A percentile compares a stretch with the other conserved stretches of the same genome.
These are phyloP conservation scores for Trichomonas vaginalis DNA, from an alignment of 208 protist species.

Conservation along the genomic window DNA sequence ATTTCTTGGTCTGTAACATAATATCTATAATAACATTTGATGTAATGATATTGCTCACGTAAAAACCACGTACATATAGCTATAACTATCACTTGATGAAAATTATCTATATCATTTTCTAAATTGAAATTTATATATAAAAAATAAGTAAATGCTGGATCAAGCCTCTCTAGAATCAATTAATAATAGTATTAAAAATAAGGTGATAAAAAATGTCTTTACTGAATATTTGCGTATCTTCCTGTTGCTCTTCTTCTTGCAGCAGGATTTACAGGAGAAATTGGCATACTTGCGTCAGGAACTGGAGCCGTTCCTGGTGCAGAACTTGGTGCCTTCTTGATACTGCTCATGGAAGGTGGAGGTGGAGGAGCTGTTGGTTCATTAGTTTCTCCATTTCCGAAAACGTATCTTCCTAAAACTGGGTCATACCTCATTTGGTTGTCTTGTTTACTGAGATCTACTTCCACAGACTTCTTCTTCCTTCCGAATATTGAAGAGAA, in stretches of 20 bases:
- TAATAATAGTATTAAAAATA: no score
- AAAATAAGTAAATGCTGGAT: no score
- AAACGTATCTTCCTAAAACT: not conserved
- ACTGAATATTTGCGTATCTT: not conserved
- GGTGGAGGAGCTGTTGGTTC: not conserved
- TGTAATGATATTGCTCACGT: no score
- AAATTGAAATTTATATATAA: no score
- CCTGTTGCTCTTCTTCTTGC: not conserved
- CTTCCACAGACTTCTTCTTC: not conserved
- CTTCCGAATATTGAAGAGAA: not conserved
- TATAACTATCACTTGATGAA: no score
- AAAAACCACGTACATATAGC: no score
- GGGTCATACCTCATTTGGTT: not conserved
- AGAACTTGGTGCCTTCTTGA: not conserved
- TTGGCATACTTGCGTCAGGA: not conserved
- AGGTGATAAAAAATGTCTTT: no score
- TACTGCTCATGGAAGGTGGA: not conserved
- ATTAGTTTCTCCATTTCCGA: not conserved
- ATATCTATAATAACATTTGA: no score
- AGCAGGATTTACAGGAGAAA: not conserved
- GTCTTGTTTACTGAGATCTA: not conserved
- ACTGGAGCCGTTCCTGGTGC: not conserved
- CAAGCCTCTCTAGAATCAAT: no score
- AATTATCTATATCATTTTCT: no score
- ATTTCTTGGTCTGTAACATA: no score